phyloP scores from a whole-genome alignment of 352 stramenopile genomes.

The Phytophthora idaei region DNA sequence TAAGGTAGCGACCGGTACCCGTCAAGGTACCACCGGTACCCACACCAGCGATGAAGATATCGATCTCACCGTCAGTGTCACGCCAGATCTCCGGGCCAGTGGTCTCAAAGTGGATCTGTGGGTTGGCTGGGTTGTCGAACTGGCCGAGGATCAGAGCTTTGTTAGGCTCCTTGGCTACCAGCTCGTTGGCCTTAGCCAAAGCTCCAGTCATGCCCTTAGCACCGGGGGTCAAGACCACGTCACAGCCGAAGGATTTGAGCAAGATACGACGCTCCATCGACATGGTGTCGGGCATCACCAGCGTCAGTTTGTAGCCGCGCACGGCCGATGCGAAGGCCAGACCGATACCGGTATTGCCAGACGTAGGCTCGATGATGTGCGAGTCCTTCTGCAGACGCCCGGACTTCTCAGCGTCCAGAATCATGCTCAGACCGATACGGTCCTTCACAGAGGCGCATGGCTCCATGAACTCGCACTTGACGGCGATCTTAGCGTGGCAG shows the following conservation, averaged over 20 bases:
- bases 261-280: slow-evolving; percentile 96
- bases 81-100: slow-evolving; percentile 89
- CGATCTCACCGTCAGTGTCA: slow-evolving; percentile 86
- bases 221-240: slow-evolving; percentile 93
- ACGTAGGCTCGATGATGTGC: slow-evolving; percentile 94
- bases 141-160: slow-evolving; percentile 90
- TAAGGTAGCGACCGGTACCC: slow-evolving; percentile 86
- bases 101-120: slow-evolving; percentile 92
- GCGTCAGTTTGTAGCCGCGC: slow-evolving; percentile 91
- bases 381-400: slow-evolving; percentile 75
- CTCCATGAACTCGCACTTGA: slow-evolving; percentile 92
- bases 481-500: slow-evolving; percentile 84
- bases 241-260: slow-evolving; percentile 93
- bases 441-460: slow-evolving; percentile 89
- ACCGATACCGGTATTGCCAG: slow-evolving; percentile 95
- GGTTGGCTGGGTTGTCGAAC: slow-evolving; percentile 98
- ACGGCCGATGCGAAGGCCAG: slow-evolving; percentile 92
- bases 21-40: slow-evolving; percentile 89
- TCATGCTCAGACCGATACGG: slow-evolving; percentile 89
- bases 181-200: slow-evolving; percentile 77
- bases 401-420: slow-evolving; percentile 72
- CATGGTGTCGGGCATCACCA: slow-evolving; percentile 97
- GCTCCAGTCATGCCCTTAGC: slow-evolving; percentile 82
- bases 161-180: slow-evolving; percentile 69
- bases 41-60: slow-evolving; percentile 90